Percentiles rank a stretch among this genome's conserved stretches.
These are phyloP conservation scores for Neurospora sp. DNA, from an alignment of 495 filamentous ascomycete species.

Conservation along the genomic window DNA sequence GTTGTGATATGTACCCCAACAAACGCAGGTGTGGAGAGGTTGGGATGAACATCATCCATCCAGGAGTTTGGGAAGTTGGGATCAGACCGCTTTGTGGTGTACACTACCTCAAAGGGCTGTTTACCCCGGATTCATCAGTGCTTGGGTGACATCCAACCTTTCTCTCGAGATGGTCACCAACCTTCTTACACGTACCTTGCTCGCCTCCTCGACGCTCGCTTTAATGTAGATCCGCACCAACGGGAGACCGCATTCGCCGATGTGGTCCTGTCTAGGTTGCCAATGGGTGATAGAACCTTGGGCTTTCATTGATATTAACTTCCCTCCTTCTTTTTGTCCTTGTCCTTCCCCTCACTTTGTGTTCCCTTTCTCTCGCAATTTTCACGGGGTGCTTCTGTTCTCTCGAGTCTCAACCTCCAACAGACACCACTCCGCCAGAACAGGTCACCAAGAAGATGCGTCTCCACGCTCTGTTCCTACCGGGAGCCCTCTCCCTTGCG, in stretches of 20 bases:
- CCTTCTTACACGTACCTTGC: not conserved
- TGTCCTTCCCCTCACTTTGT: not conserved
- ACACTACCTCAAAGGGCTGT: not conserved
- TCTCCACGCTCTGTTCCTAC: slow-evolving; percentile 18
- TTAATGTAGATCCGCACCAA: not conserved
- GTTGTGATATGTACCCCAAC: not conserved
- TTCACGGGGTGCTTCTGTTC: not conserved
- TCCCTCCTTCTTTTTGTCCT: not conserved
- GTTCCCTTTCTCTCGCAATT: not conserved
- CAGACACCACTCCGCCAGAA: not conserved
- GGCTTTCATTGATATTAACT: not conserved
- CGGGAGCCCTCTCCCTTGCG: not conserved
- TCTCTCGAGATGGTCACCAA: not conserved
- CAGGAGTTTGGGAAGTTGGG: not conserved
- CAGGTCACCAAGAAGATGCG: not conserved
- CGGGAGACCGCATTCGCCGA: not conserved
- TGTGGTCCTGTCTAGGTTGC: not conserved
- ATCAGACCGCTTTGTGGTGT: not conserved
- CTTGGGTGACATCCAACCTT: not conserved
- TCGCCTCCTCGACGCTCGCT: not conserved
- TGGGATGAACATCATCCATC: not conserved
- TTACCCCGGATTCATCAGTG: not conserved
- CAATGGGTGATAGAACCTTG: not conserved
- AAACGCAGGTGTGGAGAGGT: not conserved
- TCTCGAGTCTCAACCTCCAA: not conserved